Conservation (phyloP, 352 stramenopile genomes). For the Phytophthora melonis region DNA sequence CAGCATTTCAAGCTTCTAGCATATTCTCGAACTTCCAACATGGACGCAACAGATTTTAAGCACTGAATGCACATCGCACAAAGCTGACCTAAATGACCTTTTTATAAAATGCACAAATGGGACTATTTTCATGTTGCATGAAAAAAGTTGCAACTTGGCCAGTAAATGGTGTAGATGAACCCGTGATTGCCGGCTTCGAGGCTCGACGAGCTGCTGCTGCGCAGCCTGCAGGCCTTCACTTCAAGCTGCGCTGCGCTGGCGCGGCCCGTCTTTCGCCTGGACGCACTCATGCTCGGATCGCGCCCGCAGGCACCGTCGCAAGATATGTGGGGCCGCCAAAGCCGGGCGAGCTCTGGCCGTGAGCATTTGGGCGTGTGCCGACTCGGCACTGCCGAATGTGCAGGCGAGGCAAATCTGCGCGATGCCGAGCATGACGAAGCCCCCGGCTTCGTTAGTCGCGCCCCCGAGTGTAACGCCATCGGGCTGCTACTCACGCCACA, state of each 20-base stretch:
- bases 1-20: too few species aligned
- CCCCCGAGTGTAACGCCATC: not conserved
- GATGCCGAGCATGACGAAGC: constrained; percentile 7
- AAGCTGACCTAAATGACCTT: too few species aligned
- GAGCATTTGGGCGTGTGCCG: not conserved
- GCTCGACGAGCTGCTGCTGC: not conserved
- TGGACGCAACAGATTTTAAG: too few species aligned
- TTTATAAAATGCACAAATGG: too few species aligned
- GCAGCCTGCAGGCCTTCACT: not conserved
- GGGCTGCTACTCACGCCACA: not conserved
- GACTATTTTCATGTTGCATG: too few species aligned
- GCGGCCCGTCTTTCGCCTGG: constrained; percentile 19
- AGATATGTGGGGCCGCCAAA: constrained; percentile 35
- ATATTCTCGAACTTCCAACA: too few species aligned
- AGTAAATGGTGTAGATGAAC: too few species aligned
- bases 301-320: constrained; percentile 28
- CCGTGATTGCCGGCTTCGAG: not conserved
- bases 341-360: constrained; percentile 16
- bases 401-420: constrained; percentile 8
- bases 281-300: constrained; percentile 41
- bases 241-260: constrained; percentile 18
- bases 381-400: too few species aligned
- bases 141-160: too few species aligned
- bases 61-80: too few species aligned
- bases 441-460: constrained; percentile 27